Conservation (phyloP, 768 basidiomycete genomes). For the Jaapia argillacea region DNA sequence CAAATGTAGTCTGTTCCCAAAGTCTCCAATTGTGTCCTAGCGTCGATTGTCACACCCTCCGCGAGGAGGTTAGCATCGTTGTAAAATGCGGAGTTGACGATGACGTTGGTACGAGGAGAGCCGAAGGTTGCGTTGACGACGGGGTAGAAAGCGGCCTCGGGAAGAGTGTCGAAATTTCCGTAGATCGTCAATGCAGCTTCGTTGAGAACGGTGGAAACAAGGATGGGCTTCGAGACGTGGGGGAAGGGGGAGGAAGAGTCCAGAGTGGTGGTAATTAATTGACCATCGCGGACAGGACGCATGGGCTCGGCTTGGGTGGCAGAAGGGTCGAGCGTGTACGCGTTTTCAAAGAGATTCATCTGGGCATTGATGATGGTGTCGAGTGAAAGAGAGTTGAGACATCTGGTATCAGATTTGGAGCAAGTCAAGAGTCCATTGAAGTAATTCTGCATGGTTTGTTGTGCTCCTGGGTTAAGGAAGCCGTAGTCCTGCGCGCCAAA, state of each 20-base stretch:
- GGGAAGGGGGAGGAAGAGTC: slow-evolving; percentile 55
- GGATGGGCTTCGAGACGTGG: slow-evolving; percentile 47
- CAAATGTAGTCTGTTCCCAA: slow-evolving; percentile 64
- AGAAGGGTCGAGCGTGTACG: slow-evolving; percentile 37
- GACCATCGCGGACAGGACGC: slow-evolving; percentile 58
- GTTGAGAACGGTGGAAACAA: slow-evolving; percentile 61
- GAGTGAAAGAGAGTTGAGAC: slow-evolving; percentile 40
- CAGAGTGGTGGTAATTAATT: slow-evolving; percentile 56
- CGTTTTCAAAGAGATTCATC: slow-evolving; percentile 30
- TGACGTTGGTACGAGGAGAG: slow-evolving; percentile 26
- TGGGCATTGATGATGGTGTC: slow-evolving; percentile 45
- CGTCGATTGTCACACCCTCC: slow-evolving; percentile 29
- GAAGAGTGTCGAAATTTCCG: slow-evolving; percentile 26
- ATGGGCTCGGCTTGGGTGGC: slow-evolving; percentile 48
- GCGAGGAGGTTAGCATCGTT: slow-evolving; percentile 17
- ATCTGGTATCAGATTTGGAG: slow-evolving; percentile 32
- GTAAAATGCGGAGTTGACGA: slow-evolving; percentile 42
- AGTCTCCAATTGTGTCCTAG: slow-evolving; percentile 41
- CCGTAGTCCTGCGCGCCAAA: slow-evolving; percentile 65
- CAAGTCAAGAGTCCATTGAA: slow-evolving; percentile 43
- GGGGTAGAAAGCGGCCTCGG: slow-evolving; percentile 24
- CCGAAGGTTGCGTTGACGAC: slow-evolving; percentile 39
- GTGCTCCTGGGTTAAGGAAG: slow-evolving; percentile 45
- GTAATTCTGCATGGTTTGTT: slow-evolving; percentile 39
- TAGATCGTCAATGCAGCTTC: slow-evolving; percentile 67